phyloP scores from a whole-genome alignment of 148 eudicot species.

The Diospyros lotus region DNA sequence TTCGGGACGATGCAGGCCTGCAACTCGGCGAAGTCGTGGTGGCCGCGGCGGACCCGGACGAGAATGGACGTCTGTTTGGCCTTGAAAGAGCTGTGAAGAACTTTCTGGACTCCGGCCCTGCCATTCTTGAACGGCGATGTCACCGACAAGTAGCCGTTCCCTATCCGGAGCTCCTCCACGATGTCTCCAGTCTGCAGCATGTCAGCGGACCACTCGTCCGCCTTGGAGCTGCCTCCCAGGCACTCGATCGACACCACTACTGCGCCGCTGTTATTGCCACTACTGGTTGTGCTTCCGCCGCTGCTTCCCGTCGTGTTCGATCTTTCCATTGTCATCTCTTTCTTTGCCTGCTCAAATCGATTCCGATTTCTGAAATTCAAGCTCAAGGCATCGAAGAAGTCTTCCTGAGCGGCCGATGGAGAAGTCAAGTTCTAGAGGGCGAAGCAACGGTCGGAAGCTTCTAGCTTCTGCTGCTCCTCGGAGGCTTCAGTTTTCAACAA shows the following conservation, averaged over 20 bases:
- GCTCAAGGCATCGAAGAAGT: too few relatives aligned
- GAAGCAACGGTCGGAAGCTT: too few relatives aligned
- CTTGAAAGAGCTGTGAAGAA: conserved; percentile 50
- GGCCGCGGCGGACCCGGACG: conserved; percentile 58
- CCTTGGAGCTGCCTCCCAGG: conserved; percentile 58
- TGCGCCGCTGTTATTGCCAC: background rate
- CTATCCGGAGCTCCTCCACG: conserved; percentile 58
- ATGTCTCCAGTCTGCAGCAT: conserved; percentile 78
- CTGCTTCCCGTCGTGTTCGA: conserved; percentile 16
- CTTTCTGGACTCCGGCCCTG: conserved; percentile 59
- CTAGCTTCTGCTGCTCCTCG: too few relatives aligned
- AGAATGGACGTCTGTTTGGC: conserved; percentile 47
- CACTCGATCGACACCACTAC: conserved; percentile 68
- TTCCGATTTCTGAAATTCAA: too few relatives aligned
- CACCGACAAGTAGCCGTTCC: conserved; percentile 18
- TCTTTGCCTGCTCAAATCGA: background rate
- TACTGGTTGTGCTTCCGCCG: background rate
- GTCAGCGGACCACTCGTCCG: conserved; percentile 83
- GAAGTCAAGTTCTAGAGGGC: too few relatives aligned
- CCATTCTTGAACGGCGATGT: conserved; percentile 65
- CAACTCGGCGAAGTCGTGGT: conserved; percentile 48
- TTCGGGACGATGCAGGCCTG: conserved; percentile 74
- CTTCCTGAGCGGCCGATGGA: too few relatives aligned
- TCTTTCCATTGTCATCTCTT: conserved; percentile 39
- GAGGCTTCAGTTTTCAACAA: too few relatives aligned